Base-by-base conservation (phyloP, 1,139 yeast genomes). In the Pichia sp. region DNA sequence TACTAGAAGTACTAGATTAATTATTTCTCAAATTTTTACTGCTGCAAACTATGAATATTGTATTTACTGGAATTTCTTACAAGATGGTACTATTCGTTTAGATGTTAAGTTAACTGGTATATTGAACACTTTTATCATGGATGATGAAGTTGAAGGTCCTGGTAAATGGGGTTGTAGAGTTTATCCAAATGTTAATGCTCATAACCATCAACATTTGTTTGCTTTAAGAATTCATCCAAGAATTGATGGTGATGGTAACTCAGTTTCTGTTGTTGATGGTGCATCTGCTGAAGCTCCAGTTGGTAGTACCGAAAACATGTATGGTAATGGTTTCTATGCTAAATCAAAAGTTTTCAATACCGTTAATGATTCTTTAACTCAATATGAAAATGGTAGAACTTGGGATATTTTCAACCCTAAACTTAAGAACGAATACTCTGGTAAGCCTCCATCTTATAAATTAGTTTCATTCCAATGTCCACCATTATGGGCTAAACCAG, bases 21-120 rank as follows among this genome's bases (percentile, higher is more conserved):
- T 84, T 51, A 68, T 84, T 47, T 82, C 90, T 26, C 92, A 84
- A 66, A 81, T 84, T 61, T 84, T 83, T 66, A 84, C 94, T 40
- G 92, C 92, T 57, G 87, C 90, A 39, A 84, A 84, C 71, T 84
- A 84, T 64, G 94, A 85, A 67, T 84, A 84, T 69, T 81, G 89
- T 66, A 71, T 84, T 60, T 84, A 84, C 71, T 84, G 89, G 89
- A 78, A 73, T 52, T 80, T 84, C 65, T 77, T 84, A 70, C 90
- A 82, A 67, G 94, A 84, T 64, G 94, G 90, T 59, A 79, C 89
- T 40, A 82, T 84, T 63, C 81, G 81, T 64, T 73, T 84, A 56
- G 94, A 84, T 62, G 70, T 85, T 55, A 80, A 85, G 67, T 75
- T 84, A 53, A 84, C 94, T 30, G 94, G 94, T 66, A 84, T 84